Evolutionary conservation across 208 protist genomes (phyloP).

Genomic region (Trypanosomatidae sp.): DNA sequence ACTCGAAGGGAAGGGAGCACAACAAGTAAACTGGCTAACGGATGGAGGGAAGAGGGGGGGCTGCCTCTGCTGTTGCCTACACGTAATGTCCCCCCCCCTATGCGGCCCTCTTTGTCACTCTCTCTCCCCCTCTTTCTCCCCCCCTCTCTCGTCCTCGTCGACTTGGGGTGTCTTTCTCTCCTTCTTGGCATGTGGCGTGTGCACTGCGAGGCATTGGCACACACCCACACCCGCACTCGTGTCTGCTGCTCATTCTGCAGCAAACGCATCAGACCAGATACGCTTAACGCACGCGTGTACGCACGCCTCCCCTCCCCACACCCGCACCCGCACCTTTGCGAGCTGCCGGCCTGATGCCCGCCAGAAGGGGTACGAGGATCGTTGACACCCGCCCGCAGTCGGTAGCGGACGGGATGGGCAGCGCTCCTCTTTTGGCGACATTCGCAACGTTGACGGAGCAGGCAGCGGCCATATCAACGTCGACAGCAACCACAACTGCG

Average conservation of each 20-base stretch:
- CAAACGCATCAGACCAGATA: background rate
- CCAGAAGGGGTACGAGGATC: constrained; percentile 23
- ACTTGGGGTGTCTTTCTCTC: background rate
- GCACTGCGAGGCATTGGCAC: background rate
- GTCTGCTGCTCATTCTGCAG: background rate
- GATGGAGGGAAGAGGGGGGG: too few species aligned
- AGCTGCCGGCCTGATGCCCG: constrained; percentile 16
- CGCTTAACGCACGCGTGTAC: too few species aligned
- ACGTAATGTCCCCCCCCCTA: background rate
- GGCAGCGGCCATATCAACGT: background rate
- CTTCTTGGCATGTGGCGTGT: background rate
- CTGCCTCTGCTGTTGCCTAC: too few species aligned
- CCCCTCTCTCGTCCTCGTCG: background rate
- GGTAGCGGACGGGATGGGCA: constrained; percentile 16
- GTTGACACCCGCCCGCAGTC: constrained; percentile 22
- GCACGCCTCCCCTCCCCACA: background rate
- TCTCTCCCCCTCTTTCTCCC: background rate
- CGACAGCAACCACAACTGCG: background rate
- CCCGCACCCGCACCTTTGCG: background rate
- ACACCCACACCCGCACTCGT: background rate
- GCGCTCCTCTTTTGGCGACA: constrained; percentile 9
- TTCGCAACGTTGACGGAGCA: background rate
- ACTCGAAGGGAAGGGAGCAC: too few species aligned
- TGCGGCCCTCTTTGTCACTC: background rate
- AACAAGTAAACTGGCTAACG: too few species aligned